Evolutionary conservation across 139 green algal genomes (phyloP), one percentile per base, ranked within the genome.

Genomic region (Chlorella sp.): DNA sequence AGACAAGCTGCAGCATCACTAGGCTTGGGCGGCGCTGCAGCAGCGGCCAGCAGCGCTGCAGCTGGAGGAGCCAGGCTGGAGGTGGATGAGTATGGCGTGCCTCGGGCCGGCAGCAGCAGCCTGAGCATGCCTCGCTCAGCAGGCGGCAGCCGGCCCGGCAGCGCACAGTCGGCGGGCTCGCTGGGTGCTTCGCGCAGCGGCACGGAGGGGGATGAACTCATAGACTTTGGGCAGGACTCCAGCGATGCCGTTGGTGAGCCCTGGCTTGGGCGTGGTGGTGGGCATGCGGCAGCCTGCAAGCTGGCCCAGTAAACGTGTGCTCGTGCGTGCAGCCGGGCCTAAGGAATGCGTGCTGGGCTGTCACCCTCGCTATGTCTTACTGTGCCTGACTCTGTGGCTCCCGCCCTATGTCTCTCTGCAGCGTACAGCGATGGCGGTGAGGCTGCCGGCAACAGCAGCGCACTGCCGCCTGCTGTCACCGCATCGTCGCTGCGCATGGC

Each of bases 71-170:
- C 77, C 51, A 69, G 30, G 81, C 75, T 90, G 44, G 88, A 90
- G 40, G 88, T 91, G 43, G 88, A 91, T 46, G 85, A 90, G 20
- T 84, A 88, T 43, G 88, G 88, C 22, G 36, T 90, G 28, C 82
- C 85, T 3, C 82, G 77, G 3, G 65, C 58, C 9, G 73, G 56
- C 24, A 85, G 81, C 34, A 79, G 65, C 69, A 84, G 80, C 51
- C 68, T 78, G 43, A 82, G 40, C 32, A 24, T 54, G 34, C 36
- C 32, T 34, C 1, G 38, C 38, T 24, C 38, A 46, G 70, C 38
- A 3, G n/a, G 51, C 82, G 43, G 70, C 79, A 79, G 72, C 69
- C 36, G 79, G 6, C 58, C 69, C 19, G 44, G 73, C 73, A 85
- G 64, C 56, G 56, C 38, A 28, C 79, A 86, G 7, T 84, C 81